These are phyloP conservation scores for Dioscorea alata DNA, from an alignment of 106 monocot genomes.

Conservation along the genomic window DNA sequence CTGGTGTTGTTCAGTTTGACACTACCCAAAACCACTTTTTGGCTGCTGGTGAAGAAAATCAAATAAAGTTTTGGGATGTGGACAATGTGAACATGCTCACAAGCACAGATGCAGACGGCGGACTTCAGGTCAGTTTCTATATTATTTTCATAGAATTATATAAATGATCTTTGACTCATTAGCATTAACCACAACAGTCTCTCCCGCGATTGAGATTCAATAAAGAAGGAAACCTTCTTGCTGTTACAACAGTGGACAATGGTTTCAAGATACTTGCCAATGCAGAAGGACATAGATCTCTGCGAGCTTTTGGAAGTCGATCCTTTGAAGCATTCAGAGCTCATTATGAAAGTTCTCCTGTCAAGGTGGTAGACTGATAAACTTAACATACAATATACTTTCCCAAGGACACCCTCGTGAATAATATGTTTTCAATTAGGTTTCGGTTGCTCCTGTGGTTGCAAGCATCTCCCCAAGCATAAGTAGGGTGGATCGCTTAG, in stretches of 20 bases:
- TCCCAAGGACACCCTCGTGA: not conserved
- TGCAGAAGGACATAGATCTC: constrained; percentile 50
- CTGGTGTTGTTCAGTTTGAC: constrained; percentile 76
- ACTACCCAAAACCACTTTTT: constrained; percentile 70
- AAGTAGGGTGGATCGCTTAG: constrained; percentile 42
- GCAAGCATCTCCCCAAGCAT: constrained; percentile 44
- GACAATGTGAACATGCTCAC: constrained; percentile 64
- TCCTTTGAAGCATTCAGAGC: constrained; percentile 40
- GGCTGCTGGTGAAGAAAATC: constrained; percentile 80
- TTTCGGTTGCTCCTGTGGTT: constrained; percentile 41
- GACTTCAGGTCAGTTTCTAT: constrained; percentile 53
- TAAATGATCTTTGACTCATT: not conserved
- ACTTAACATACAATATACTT: not conserved
- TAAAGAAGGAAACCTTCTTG: constrained; percentile 79
- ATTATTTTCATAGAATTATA: not conserved
- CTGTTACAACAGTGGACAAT: constrained; percentile 62
- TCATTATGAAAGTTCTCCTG: not conserved
- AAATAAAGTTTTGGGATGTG: constrained; percentile 85
- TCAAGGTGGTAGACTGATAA: not conserved
- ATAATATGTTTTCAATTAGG: constrained; percentile 18
- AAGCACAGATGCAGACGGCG: constrained; percentile 69
- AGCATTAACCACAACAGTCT: constrained; percentile 24
- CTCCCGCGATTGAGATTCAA: constrained; percentile 76
- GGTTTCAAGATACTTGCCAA: constrained; percentile 89
- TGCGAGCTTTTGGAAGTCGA: constrained; percentile 46